phyloP scores from a whole-genome alignment of 2,329 filamentous ascomycete species.

The Microdochium nivale region DNA sequence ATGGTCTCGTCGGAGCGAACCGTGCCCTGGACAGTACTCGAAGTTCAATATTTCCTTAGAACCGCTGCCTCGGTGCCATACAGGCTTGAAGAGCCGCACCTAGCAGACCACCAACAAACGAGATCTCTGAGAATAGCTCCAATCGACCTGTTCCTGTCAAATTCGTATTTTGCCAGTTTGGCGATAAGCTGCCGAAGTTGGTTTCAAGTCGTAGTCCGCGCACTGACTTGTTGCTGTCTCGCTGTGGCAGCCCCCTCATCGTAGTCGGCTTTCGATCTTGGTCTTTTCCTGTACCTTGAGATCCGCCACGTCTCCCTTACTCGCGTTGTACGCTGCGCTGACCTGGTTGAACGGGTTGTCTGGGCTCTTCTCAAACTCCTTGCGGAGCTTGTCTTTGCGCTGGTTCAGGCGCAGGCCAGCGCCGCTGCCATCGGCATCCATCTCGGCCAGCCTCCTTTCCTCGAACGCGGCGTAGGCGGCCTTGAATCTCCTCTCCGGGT shows the following conservation, averaged over 20 bases:
- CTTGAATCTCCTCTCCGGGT: conserved; percentile 81
- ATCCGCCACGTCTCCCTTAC: conserved; percentile 64
- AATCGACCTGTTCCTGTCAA: too few species aligned
- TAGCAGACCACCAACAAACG: too few species aligned
- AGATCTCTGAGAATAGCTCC: too few species aligned
- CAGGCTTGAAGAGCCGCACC: too few species aligned
- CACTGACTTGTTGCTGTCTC: too few species aligned
- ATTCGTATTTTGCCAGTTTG: too few species aligned
- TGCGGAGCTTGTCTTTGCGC: conserved; percentile 72
- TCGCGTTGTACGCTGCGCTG: conserved; percentile 65
- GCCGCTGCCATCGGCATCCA: conserved; percentile 68
- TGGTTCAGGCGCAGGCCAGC: conserved; percentile 73
- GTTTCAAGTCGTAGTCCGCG: too few species aligned
- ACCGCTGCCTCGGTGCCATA: too few species aligned
- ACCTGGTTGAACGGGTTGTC: conserved; percentile 96
- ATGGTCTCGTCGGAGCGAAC: too few species aligned
- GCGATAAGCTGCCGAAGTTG: too few species aligned
- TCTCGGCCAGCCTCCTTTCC: conserved; percentile 72
- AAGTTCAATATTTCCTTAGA: too few species aligned
- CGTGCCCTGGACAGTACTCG: too few species aligned
- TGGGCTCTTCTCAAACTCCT: conserved; percentile 90
- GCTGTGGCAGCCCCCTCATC: background rate
- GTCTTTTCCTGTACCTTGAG: conserved; percentile 57
- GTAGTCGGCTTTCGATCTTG: conserved; percentile 66
- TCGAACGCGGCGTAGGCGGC: conserved; percentile 79